Base-by-base conservation (phyloP, 768 basidiomycete genomes). In the Sistotremastrum suecicum region DNA sequence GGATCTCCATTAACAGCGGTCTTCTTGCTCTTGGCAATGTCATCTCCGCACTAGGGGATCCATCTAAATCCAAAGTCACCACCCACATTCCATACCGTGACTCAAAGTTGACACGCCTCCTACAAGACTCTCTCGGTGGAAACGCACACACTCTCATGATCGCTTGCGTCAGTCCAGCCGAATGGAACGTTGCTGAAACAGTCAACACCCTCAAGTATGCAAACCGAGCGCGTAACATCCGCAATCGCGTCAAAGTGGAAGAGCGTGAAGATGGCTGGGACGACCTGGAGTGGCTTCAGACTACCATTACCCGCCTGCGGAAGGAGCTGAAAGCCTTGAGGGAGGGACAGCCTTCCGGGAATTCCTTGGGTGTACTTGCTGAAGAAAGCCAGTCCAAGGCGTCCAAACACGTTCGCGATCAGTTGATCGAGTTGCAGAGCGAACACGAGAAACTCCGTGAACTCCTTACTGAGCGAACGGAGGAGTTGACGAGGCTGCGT, bases 71-170 rank as follows among this genome's bases (percentile, higher is more conserved):
- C 12, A 70, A 86, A 56, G 85, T 83, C 28, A 80, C 80, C 12
- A 79, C 84, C 11, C 90, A 99, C 64, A 73, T 99, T 48, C 95
- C 95, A 7, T 99, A 99, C 62, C 89, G 95, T 42, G 95, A 98
- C 64, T 97, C 92, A 8, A 99, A 98, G 62, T 83, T 98, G 55
- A 98, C 94, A 4, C 83, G 94, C 35, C 75, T 95, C 40, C 68
- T 95, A 3, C 90, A 95, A 80, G 92, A 97, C 61, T 94, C 90
- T 7, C 75, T 99, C 7, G 95, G 95, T 35, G 95, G 95, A 39
- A 99, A 98, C 63, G 83, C 94, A 1, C 86, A 94, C 55, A 98
- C 95, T 7, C 79, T 97, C 54, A 99, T 99, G 95, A 89, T 99
- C 51, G 95, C 95, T 11, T 99, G 94, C 60, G 87, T 95, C 50